Evolutionary conservation across 78 protist genomes (phyloP), one percentile per base, ranked within the genome.

Genomic region (Dictyostelium purpureum): DNA sequence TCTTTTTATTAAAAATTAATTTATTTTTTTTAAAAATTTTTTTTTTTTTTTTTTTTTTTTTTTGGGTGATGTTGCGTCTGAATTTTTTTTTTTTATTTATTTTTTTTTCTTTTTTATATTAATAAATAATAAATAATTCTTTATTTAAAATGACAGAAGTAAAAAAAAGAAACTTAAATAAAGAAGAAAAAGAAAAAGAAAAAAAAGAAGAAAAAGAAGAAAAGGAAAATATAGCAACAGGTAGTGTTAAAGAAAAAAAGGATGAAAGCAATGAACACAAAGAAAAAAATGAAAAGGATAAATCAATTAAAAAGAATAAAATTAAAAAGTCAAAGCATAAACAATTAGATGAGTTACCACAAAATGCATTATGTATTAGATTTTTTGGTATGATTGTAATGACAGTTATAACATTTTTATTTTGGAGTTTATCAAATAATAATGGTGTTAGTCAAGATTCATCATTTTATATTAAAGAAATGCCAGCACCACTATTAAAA

Each of bases 331-430:
- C 21, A 67, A 38, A 40, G 28, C 67, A 76, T 31, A 66, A 51
- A 40, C 73, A 57, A 78, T 37, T 35, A 21, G 33, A 33, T 31
- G 71, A 33, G 11, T 42, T 33, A 63, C 70, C 89, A 45, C 71
- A 73, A 21, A 37, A 85, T 73, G 92, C 92, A 73, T 26, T 59
- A 40, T 85, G 92, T 59, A 85, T 85, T n/a, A 85, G 92, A 85
- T 14, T 85, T 2, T n/a, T 61, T 56, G 92, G 92, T 5, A 16
- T 70, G 9, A 26, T 85, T 6, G 14, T 70, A 1, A 43, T 85
- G 14, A 59, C 75, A 3, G 16, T 85, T 2, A n/a, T 85, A 16
- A 85, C 92, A 31, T 59, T 85, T 49, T 12, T 47, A n/a, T 1
- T 61, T 10, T 85, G 92, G 92, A 43, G 77, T 28, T 14, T 35